Conservation (phyloP, 306 rosid species). For the Cicer bijugum region DNA sequence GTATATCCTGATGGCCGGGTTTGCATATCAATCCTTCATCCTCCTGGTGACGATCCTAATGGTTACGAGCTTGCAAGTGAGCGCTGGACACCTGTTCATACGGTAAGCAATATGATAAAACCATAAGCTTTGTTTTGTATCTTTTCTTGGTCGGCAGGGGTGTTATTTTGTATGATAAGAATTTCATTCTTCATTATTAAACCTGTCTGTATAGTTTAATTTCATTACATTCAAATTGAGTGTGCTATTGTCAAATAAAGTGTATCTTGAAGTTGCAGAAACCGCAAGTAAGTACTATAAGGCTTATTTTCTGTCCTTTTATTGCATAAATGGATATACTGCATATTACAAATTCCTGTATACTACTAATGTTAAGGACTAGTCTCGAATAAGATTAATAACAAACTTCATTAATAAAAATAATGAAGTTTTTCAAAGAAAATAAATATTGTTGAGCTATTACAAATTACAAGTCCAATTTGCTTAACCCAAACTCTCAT, state of each 20-base stretch:
- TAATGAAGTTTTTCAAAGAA: not conserved
- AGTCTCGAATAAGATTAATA: slow-evolving; percentile 10
- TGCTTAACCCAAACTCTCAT: not conserved
- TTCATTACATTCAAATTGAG: not conserved
- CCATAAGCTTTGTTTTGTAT: not conserved
- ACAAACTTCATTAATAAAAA: not conserved
- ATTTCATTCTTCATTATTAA: not conserved
- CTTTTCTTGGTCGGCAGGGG: not conserved
- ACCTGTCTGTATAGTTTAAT: not conserved
- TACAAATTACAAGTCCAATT: not conserved
- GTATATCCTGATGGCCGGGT: slow-evolving; percentile 99
- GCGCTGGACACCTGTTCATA: slow-evolving; percentile 99
- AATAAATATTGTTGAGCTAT: slow-evolving; percentile 13
- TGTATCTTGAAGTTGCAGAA: slow-evolving; percentile 32
- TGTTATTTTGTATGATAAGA: not conserved
- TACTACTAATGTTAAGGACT: not conserved
- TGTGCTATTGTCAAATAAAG: not conserved
- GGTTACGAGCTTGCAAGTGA: slow-evolving; percentile 99
- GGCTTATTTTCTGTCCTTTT: slow-evolving; percentile 8
- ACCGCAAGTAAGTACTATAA: not conserved
- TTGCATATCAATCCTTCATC: slow-evolving; percentile 97
- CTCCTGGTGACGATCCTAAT: slow-evolving; percentile 98
- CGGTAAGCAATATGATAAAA: slow-evolving; percentile 55
- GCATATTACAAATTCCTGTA: slow-evolving; percentile 17
- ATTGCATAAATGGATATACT: slow-evolving; percentile 5